Conservation (phyloP, 139 green algal species). For the Penium margaritaceum region DNA sequence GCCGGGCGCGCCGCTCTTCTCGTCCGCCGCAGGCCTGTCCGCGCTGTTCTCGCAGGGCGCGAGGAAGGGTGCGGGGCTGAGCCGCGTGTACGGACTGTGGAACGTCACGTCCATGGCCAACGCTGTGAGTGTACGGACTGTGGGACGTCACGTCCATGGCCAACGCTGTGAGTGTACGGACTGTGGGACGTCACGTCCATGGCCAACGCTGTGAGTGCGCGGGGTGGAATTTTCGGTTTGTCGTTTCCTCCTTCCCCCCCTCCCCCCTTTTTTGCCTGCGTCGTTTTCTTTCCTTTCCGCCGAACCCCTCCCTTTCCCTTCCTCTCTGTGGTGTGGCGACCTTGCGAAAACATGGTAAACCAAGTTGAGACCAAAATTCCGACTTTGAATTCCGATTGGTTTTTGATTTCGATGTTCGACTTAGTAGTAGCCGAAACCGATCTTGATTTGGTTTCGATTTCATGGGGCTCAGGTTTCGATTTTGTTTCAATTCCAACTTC, state of each 20-base stretch:
- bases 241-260: neutral
- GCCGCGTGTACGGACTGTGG: constrained; percentile 31
- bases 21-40: constrained; percentile 34
- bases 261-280: neutral
- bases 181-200: neutral
- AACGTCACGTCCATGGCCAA: constrained; percentile 36
- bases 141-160: constrained; percentile 13
- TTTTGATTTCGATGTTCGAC: no score
- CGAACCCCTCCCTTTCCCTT: no score
- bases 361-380: no score
- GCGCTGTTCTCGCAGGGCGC: constrained; percentile 34
- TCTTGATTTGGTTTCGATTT: no score
- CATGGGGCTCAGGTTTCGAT: no score
- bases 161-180: constrained; percentile 10
- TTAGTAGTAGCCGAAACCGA: no score
- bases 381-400: no score
- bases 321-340: no score
- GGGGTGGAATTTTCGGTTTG: neutral
- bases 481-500: no score
- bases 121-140: constrained; percentile 9
- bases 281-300: neutral
- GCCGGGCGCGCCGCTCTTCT: constrained; percentile 37
- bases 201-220: neutral
- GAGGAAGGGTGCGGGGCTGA: constrained; percentile 11
- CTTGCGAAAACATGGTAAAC: no score